Percentiles rank a stretch among this genome's conserved stretches.
These are phyloP conservation scores for Helicostylum pulchrum DNA, from an alignment of 192 early-diverging fungal genomes.

Conservation along the genomic window DNA sequence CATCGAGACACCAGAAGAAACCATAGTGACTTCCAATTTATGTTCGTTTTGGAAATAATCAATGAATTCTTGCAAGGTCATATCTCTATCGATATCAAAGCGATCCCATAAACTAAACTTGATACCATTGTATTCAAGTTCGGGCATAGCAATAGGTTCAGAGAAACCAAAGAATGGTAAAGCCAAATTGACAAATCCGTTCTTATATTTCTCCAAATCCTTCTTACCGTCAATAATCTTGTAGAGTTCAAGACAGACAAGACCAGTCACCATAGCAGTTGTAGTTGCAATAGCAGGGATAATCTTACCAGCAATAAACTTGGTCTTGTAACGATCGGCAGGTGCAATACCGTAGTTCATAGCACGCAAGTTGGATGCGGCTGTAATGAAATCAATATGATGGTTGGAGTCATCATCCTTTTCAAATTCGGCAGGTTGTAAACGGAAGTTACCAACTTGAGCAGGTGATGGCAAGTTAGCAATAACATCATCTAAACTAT, in stretches of 20 bases:
- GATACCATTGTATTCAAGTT: conserved; percentile 80
- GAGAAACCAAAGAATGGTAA: conserved; percentile 99
- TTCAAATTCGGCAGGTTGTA: conserved; percentile 94
- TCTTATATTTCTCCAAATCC: conserved; percentile 96
- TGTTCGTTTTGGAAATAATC: conserved; percentile 79
- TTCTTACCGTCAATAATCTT: conserved; percentile 78
- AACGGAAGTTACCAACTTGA: conserved; percentile 78
- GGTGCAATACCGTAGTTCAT: conserved; percentile 72
- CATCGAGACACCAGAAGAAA: conserved; percentile 90
- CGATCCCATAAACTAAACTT: conserved; percentile 96
- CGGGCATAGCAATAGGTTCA: conserved; percentile 91
- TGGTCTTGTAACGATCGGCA: conserved; percentile 79
- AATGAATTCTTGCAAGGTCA: conserved; percentile 88
- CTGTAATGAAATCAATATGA: conserved; percentile 99
- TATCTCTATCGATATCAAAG: conserved; percentile 79
- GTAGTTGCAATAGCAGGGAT: conserved; percentile 94
- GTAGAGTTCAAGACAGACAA: conserved; percentile 97
- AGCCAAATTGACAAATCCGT: conserved; percentile 97
- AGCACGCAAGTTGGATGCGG: conserved; percentile 92
- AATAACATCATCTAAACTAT: conserved; percentile 60
- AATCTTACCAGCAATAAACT: conserved; percentile 89
- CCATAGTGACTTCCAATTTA: conserved; percentile 88
- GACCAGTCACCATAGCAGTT: conserved; percentile 92
- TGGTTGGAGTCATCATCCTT: conserved; percentile 99
- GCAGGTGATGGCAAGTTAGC: conserved; percentile 71